Percentiles rank a stretch among this genome's conserved stretches.
phyloP scores from a whole-genome alignment of 345 rosid genomes.

The Hibiscus syriacus region DNA sequence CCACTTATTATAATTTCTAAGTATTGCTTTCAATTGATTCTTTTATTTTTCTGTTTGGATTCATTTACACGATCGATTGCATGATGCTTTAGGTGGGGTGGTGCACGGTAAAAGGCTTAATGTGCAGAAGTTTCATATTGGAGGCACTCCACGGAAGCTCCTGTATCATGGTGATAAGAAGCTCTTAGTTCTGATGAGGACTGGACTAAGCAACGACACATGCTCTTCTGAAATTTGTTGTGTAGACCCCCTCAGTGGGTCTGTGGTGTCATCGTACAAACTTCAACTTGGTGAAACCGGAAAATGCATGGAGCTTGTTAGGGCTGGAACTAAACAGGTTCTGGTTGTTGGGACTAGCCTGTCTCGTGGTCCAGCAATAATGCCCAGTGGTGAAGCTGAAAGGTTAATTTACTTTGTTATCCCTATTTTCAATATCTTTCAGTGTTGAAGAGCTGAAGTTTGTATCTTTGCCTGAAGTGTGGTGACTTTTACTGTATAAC shows the following conservation, averaged over 20 bases:
- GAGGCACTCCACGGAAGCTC: conserved; percentile 90
- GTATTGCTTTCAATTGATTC: background rate
- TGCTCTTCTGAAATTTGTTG: conserved; percentile 84
- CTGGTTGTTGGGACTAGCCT: conserved; percentile 83
- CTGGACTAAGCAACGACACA: conserved; percentile 46
- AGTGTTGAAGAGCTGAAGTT: background rate
- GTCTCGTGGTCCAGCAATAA: conserved; percentile 81
- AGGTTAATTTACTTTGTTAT: conserved; percentile 38
- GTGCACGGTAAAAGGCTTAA: conserved; percentile 79
- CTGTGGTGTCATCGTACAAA: conserved; percentile 57
- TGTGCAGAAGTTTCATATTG: conserved; percentile 89
- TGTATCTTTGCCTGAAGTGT: background rate
- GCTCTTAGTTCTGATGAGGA: conserved; percentile 86
- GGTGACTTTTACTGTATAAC: background rate
- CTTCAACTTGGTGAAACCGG: conserved; percentile 80
- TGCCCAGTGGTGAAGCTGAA: conserved; percentile 99
- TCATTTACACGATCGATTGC: conserved; percentile 15
- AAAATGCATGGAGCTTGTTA: conserved; percentile 86
- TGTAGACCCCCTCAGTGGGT: conserved; percentile 78
- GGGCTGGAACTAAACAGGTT: conserved; percentile 74
- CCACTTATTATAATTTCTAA: background rate
- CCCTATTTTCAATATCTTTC: background rate
- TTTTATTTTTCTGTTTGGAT: conserved; percentile 2
- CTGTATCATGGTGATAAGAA: conserved; percentile 81
- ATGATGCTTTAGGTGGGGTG: conserved; percentile 71